A percentile compares a stretch with the other conserved stretches of the same genome.
Conservation (phyloP, 2,329 filamentous ascomycete species). For the Byssoonygena ceratinophila region DNA sequence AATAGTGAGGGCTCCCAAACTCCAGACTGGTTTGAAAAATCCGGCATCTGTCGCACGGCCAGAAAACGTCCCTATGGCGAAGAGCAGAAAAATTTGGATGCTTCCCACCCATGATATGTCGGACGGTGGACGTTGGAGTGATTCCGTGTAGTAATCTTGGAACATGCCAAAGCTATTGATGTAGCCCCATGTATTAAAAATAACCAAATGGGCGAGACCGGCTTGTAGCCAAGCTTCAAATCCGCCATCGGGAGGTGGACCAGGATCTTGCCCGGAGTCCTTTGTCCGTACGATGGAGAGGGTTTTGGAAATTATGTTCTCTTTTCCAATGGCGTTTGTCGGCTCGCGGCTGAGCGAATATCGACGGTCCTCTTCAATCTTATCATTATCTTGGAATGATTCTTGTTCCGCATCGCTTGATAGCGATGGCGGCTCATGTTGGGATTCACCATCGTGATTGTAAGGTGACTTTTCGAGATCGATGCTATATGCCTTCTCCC, state of each 20-base stretch:
- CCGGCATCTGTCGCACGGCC: conserved; percentile 45
- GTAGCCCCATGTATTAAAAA: conserved; percentile 49
- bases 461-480: conserved; percentile 4
- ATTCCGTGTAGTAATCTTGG: conserved; percentile 43
- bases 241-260: conserved; percentile 42
- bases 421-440: background rate
- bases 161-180: conserved; percentile 48
- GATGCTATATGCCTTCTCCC: background rate
- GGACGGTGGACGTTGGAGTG: conserved; percentile 35
- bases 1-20: conserved; percentile 36
- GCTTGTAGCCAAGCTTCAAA: conserved; percentile 48
- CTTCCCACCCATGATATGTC: conserved; percentile 46
- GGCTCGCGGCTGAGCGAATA: conserved; percentile 4
- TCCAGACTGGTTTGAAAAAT: conserved; percentile 38
- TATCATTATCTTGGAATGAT: background rate
- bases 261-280: conserved; percentile 29
- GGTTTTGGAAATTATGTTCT: conserved; percentile 20
- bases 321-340: background rate
- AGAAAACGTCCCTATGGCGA: conserved; percentile 42
- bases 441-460: background rate
- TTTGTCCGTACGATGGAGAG: conserved; percentile 31
- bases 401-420: background rate
- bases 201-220: conserved; percentile 42
- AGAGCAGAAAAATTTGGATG: conserved; percentile 43
- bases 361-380: background rate